These are phyloP conservation scores for Mesostigma viride DNA, from an alignment of 139 green algal species.

Conservation along the genomic window DNA sequence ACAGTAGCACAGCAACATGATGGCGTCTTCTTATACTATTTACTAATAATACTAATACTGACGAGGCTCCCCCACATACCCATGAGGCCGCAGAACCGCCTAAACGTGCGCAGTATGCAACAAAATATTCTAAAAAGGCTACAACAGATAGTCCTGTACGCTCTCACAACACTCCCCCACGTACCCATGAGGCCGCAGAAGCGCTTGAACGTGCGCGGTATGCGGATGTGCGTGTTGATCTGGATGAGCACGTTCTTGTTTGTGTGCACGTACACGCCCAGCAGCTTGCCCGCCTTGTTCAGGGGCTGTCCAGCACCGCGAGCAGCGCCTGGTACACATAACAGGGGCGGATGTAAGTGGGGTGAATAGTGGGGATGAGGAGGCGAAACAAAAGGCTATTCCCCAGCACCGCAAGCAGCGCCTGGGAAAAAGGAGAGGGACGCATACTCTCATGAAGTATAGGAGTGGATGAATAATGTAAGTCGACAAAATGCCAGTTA, in stretches of 20 bases:
- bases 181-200: constrained; percentile 83
- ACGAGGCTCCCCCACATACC: too few species aligned
- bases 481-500: too few species aligned
- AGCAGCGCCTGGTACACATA: constrained; percentile 61
- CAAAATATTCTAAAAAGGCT: constrained; percentile 18
- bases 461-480: too few species aligned
- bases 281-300: constrained; percentile 83
- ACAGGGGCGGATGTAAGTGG: background rate
- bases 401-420: too few species aligned
- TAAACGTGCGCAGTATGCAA: constrained; percentile 84
- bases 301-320: constrained; percentile 87
- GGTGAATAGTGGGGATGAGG: too few species aligned
- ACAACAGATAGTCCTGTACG: background rate
- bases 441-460: too few species aligned
- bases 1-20: too few species aligned
- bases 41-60: too few species aligned
- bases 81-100: constrained; percentile 87
- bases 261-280: constrained; percentile 79
- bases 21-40: too few species aligned
- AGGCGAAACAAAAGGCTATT: too few species aligned
- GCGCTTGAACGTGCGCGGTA: constrained; percentile 87
- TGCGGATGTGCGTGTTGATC: constrained; percentile 76
- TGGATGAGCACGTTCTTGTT: constrained; percentile 84
- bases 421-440: background rate
- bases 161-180: too few species aligned